Conservation (phyloP, 805 yeast species). For the Starmera caribaea region DNA sequence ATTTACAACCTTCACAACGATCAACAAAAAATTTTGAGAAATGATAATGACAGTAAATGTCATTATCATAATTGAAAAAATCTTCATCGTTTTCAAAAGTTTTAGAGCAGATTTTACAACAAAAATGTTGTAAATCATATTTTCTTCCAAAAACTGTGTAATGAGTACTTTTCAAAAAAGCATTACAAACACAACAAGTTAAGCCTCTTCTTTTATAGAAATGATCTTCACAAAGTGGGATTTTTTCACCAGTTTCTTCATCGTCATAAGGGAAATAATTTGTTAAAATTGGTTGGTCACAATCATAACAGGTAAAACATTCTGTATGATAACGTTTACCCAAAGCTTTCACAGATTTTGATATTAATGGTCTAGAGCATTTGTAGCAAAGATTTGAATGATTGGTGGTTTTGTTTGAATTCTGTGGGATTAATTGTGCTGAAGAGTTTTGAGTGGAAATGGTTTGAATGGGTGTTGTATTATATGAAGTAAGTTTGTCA, state of each 20-base stretch:
- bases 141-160: slow-evolving; percentile 88
- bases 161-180: slow-evolving; percentile 84
- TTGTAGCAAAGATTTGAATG: background rate
- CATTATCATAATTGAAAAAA: slow-evolving; percentile 78
- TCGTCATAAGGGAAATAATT: slow-evolving; percentile 80
- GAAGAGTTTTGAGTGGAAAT: slow-evolving; percentile 1
- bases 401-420: background rate
- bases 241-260: slow-evolving; percentile 26
- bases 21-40: slow-evolving; percentile 81
- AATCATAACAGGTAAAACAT: slow-evolving; percentile 81
- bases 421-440: slow-evolving; percentile 3
- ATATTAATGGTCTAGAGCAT: slow-evolving; percentile 44
- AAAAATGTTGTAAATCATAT: slow-evolving; percentile 92
- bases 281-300: slow-evolving; percentile 71
- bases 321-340: slow-evolving; percentile 73
- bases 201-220: slow-evolving; percentile 79
- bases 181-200: slow-evolving; percentile 79
- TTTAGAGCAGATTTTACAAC: slow-evolving; percentile 77
- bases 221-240: slow-evolving; percentile 83
- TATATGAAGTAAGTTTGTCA: slow-evolving; percentile 1
- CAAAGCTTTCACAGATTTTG: slow-evolving; percentile 84
- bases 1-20: slow-evolving; percentile 87
- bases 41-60: slow-evolving; percentile 85
- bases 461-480: slow-evolving; percentile 6
- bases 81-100: slow-evolving; percentile 88